Evolutionary conservation across 2,329 filamentous ascomycete species (phyloP), one percentile per base, ranked within the genome.

Genomic region (Ophiostoma tasmaniense): DNA sequence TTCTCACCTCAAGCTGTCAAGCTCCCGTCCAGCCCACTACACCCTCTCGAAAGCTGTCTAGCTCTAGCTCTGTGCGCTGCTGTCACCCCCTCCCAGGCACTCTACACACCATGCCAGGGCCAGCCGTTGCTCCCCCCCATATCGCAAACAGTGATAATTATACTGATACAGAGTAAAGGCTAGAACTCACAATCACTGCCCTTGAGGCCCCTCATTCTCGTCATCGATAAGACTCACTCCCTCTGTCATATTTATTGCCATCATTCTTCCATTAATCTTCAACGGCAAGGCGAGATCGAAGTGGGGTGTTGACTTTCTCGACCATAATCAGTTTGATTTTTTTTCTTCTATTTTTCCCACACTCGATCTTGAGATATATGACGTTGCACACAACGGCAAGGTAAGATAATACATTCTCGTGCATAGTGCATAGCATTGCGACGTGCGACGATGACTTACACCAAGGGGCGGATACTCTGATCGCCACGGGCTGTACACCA

Each of bases 41-140:
- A 64, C 61, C 61, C 30, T 64, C 61, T 37, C 20, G 33, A 13
- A 37, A 64, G 61, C 30, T 64, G 17, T 33, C 28, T 55, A 62
- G 59, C 59, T 33, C 59, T 37, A 35, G 61, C 61, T 64, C 61
- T 64, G 61, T 64, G 61, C 61, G 33, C 61, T 33, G 59, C 1
- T 33, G 59, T 39, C 61, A 62, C 59, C 30, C 61, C 33, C 17
- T 37, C 33, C 61, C 10, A 64, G 61, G 61, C 30, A 33, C 61
- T 64, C 30, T 45, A 20, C 61, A 64, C 61, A 64, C 61, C 61
- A 64, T 64, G 61, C 33, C 61, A 64, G 61, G 61, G 61, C 61
- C 61, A 33, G 61, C 61, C 61, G 61, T 11, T 10, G 25, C 5
- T 37, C 50, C 22, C 25, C n/a, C 7, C 55, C 55, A 45, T 20